These are phyloP conservation scores for Colletotrichum phormii DNA, from an alignment of 2,329 filamentous ascomycete species.

Conservation along the genomic window DNA sequence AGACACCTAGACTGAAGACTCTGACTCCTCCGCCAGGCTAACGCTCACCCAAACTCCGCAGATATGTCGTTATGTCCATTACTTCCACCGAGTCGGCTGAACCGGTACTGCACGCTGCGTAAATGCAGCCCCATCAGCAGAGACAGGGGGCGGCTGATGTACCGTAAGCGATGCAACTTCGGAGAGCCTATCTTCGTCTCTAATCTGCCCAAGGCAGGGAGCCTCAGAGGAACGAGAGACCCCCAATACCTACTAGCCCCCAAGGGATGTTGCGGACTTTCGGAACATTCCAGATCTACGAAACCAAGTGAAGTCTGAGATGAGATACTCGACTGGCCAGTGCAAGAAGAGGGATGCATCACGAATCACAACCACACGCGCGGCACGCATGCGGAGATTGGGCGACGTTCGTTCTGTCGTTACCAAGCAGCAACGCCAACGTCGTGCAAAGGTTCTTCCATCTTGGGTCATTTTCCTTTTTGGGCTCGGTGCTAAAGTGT, in stretches of 20 bases:
- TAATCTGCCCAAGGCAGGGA: neutral
- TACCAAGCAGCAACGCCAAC: constrained; percentile 32
- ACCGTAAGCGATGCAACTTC: constrained; percentile 12
- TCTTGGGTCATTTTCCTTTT: constrained; percentile 3
- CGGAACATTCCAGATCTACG: constrained; percentile 18
- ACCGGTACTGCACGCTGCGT: constrained; percentile 18
- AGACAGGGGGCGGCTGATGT: constrained; percentile 12
- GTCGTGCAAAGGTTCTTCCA: neutral
- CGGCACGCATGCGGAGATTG: constrained; percentile 30
- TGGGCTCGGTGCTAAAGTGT: constrained; percentile 12
- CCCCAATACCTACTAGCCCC: neutral
- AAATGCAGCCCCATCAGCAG: neutral
- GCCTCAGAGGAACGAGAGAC: constrained; percentile 12
- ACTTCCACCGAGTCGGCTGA: constrained; percentile 34
- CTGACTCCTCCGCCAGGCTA: constrained; percentile 14
- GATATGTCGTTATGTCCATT: constrained; percentile 13
- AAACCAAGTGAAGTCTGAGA: neutral
- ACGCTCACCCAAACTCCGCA: constrained; percentile 27
- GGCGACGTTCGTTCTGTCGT: neutral
- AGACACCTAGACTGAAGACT: neutral
- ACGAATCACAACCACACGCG: neutral
- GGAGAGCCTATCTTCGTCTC: neutral
- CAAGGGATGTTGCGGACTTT: constrained; percentile 32
- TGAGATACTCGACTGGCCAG: neutral
- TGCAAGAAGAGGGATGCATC: neutral